Evolutionary conservation across 2,329 filamentous ascomycete genomes (phyloP).

Genomic region (Botrytis medusae): DNA sequence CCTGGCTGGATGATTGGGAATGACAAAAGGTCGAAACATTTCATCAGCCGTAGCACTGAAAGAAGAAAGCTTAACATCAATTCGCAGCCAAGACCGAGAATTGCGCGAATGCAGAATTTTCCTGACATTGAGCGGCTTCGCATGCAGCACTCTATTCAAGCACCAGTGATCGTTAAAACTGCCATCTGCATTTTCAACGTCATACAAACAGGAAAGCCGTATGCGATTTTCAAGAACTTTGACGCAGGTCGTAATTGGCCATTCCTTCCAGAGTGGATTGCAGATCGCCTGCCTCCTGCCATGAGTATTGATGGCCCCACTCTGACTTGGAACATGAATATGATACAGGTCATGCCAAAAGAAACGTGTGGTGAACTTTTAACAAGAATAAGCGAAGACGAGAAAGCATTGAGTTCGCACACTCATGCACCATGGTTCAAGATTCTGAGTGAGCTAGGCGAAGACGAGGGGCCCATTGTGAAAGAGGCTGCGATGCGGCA

Average conservation of each 20-base stretch:
- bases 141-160: neutral
- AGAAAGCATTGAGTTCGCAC: neutral
- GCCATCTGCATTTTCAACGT: neutral
- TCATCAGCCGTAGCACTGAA: neutral
- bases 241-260: slow-evolving; percentile 12
- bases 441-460: neutral
- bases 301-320: slow-evolving; percentile 9
- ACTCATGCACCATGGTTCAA: slow-evolving; percentile 10
- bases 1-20: slow-evolving; percentile 5
- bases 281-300: neutral
- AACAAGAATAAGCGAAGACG: neutral
- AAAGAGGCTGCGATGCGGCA: slow-evolving; percentile 6
- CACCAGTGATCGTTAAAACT: neutral
- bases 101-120: neutral
- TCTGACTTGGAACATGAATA: slow-evolving; percentile 4
- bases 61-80: neutral
- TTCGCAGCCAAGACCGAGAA: neutral
- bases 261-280: neutral
- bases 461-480: neutral
- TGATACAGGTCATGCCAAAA: neutral
- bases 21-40: neutral
- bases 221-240: neutral
- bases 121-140: neutral
- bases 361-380: slow-evolving; percentile 5
- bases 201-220: neutral